A percentile compares a stretch with the other conserved stretches of the same genome.
These are phyloP conservation scores for Colletotrichum zoysiae DNA, from an alignment of 2,329 filamentous ascomycete genomes.

Conservation along the genomic window DNA sequence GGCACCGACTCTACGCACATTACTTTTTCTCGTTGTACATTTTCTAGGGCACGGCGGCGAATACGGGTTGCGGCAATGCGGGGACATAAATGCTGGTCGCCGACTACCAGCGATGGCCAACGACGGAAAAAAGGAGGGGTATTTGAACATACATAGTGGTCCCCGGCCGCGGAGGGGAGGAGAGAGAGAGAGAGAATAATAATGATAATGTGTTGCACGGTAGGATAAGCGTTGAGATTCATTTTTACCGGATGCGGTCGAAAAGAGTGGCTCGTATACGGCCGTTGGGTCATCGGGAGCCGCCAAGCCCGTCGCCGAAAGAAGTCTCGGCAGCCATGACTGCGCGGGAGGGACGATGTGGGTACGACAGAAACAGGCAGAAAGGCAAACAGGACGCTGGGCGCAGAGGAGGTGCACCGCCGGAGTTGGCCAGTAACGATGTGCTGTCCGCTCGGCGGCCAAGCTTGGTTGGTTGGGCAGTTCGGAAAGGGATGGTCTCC, in stretches of 20 bases:
- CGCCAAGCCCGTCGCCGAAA: constrained; percentile 29
- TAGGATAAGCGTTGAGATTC: neutral
- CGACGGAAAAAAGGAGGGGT: neutral
- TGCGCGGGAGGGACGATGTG: neutral
- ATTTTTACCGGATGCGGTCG: neutral
- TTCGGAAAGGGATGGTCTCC: neutral
- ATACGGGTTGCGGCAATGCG: constrained; percentile 5
- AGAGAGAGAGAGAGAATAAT: neutral
- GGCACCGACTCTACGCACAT: constrained; percentile 11
- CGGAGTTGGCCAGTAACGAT: constrained; percentile 25
- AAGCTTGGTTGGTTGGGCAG: constrained; percentile 12
- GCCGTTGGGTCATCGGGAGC: constrained; percentile 11
- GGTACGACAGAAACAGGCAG: neutral
- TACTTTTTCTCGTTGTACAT: constrained; percentile 38
- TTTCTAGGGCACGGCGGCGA: constrained; percentile 1
- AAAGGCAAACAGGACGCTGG: neutral
- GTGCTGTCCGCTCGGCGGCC: constrained; percentile 14
- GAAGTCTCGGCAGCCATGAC: constrained; percentile 28
- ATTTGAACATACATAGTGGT: constrained; percentile 17
- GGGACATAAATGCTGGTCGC: neutral
- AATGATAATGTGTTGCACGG: constrained; percentile 39
- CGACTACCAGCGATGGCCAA: neutral
- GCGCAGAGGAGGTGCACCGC: constrained; percentile 3
- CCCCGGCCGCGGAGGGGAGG: neutral
- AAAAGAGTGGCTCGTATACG: neutral